A percentile compares a stretch with the other conserved stretches of the same genome.
Evolutionary conservation across 352 stramenopile species (phyloP).

Genomic region (Globisporangium emineosum): DNA sequence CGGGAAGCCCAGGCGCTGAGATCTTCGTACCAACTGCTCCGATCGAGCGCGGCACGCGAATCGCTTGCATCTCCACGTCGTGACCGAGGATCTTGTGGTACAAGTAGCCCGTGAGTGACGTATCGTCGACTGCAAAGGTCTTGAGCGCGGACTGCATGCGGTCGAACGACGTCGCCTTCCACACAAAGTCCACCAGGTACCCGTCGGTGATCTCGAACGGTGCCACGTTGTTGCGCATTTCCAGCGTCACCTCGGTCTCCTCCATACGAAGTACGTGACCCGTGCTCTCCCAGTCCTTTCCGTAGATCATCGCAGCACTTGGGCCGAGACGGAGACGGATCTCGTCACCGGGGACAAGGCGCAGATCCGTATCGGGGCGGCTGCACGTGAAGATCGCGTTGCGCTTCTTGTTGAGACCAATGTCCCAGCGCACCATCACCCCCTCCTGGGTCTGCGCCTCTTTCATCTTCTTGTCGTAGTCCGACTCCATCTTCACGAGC

Average conservation of each 20-base stretch:
- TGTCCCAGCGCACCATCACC: conserved; percentile 93
- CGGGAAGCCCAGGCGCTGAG: conserved; percentile 93
- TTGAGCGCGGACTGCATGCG: conserved; percentile 99
- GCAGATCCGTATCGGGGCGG: conserved; percentile 84
- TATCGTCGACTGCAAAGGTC: conserved; percentile 98
- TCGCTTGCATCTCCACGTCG: conserved; percentile 93
- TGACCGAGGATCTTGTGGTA: conserved; percentile 99
- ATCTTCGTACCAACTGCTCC: conserved; percentile 64
- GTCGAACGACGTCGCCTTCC: conserved; percentile 99
- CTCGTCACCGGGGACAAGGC: conserved; percentile 96
- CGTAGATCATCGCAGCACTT: conserved; percentile 77
- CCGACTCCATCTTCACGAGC: conserved; percentile 99
- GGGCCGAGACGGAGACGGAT: conserved; percentile 91
- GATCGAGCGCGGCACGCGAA: conserved; percentile 71
- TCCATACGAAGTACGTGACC: conserved; percentile 91
- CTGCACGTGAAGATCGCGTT: conserved; percentile 95
- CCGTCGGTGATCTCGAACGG: conserved; percentile 94
- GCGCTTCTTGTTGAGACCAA: conserved; percentile 95
- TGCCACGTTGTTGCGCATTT: conserved; percentile 82
- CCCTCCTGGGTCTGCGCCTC: conserved; percentile 95
- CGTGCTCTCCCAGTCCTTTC: conserved; percentile 91
- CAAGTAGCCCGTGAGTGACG: conserved; percentile 97
- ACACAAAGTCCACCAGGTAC: conserved; percentile 98
- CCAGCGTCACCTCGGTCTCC: conserved; percentile 81
- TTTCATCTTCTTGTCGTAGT: conserved; percentile 99